Percentiles rank a stretch among this genome's conserved stretches.
Conservation (phyloP, 495 filamentous ascomycete genomes). For the Staphylotrichum tortipilum region DNA sequence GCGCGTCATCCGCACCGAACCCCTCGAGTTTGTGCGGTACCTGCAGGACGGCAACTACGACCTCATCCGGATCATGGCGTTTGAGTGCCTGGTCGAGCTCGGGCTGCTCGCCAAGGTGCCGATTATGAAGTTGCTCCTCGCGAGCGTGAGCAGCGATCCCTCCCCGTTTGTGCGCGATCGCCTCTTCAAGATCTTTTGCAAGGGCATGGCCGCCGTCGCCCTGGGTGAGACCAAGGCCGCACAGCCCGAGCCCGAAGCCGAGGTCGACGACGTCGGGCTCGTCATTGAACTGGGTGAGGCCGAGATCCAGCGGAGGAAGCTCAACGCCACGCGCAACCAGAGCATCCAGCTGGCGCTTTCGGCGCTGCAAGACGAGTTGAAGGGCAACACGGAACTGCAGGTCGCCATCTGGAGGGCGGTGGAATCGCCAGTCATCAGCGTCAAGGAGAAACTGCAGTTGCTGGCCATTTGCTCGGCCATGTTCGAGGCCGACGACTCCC, state of each 20-base stretch:
- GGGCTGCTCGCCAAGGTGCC: conserved; percentile 56
- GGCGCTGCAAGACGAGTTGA: conserved; percentile 65
- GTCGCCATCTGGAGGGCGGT: conserved; percentile 71
- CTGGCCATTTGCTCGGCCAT: conserved; percentile 68
- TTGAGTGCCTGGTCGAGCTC: conserved; percentile 69
- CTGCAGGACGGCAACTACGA: conserved; percentile 70
- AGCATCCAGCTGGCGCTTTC: conserved; percentile 67
- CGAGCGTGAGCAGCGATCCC: conserved; percentile 61
- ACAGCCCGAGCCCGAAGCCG: conserved; percentile 20
- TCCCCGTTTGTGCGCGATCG: conserved; percentile 71
- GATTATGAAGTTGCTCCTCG: conserved; percentile 62
- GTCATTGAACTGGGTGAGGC: conserved; percentile 64
- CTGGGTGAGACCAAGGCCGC: conserved; percentile 52
- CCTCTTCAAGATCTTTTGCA: conserved; percentile 58
- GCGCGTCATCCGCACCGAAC: conserved; percentile 51
- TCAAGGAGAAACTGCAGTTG: conserved; percentile 68
- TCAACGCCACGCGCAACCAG: conserved; percentile 60
- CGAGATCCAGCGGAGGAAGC: conserved; percentile 57
- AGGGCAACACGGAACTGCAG: conserved; percentile 52
- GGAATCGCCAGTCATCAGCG: conserved; percentile 54
- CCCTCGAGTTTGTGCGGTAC: conserved; percentile 70
- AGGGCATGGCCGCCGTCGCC: conserved; percentile 69
- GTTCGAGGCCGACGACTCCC: conserved; percentile 55
- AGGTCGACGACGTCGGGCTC: conserved; percentile 47
- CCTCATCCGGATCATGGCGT: conserved; percentile 71